A percentile compares a stretch with the other conserved stretches of the same genome.
Conservation (phyloP, 2,329 filamentous ascomycete species). For the Diaporthe sp. region DNA sequence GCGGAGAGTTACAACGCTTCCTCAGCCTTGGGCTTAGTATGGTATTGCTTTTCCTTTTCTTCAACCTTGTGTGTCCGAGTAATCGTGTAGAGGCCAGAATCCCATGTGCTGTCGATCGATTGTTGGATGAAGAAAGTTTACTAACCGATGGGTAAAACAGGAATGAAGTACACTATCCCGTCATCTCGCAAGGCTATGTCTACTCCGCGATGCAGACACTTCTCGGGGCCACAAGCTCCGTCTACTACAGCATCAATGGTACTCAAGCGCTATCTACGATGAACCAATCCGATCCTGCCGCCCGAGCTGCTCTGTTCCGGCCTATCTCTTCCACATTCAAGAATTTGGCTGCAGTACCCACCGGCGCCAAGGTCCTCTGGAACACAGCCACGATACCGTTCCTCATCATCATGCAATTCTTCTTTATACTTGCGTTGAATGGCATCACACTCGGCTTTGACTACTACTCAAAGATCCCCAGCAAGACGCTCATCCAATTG, state of each 20-base stretch:
- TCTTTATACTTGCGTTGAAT: conserved; percentile 15
- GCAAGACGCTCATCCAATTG: background rate
- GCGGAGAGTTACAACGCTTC: background rate
- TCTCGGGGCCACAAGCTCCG: background rate
- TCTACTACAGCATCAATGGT: conserved; percentile 16
- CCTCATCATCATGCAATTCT: conserved; percentile 17
- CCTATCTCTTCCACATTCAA: conserved; percentile 9
- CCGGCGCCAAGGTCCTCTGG: background rate
- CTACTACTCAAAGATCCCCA: background rate
- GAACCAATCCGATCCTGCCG: background rate
- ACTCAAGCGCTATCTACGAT: background rate
- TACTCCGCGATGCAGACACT: background rate
- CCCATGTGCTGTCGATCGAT: background rate
- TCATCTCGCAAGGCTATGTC: background rate
- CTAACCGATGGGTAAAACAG: background rate
- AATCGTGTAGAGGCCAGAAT: too few species aligned
- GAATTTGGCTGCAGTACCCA: background rate
- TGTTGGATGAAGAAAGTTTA: background rate
- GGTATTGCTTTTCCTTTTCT: background rate
- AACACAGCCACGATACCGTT: conserved; percentile 3
- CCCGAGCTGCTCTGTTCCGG: background rate
- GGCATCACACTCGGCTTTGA: conserved; percentile 2
- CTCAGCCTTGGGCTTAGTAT: conserved; percentile 8
- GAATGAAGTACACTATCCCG: conserved; percentile 15
- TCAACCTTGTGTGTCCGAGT: background rate